Evolutionary conservation across 208 protist species (phyloP).

Genomic region (Crithidia brevicula): DNA sequence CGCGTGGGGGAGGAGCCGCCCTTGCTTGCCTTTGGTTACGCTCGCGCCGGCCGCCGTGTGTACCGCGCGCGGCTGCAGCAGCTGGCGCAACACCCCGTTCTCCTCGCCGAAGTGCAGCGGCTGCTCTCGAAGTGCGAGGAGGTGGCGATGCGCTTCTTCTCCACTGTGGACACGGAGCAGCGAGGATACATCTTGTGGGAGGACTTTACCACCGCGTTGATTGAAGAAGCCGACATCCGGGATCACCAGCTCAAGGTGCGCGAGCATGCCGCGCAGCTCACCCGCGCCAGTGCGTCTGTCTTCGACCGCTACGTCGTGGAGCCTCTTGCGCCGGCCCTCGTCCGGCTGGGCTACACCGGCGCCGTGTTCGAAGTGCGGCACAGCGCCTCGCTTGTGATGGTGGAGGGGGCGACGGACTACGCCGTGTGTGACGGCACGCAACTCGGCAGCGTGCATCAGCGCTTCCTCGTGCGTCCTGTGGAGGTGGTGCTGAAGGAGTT

Average conservation of each 20-base stretch:
- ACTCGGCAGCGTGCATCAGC: conserved; percentile 53
- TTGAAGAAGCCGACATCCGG: conserved; percentile 71
- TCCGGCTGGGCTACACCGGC: conserved; percentile 63
- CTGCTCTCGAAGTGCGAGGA: conserved; percentile 49
- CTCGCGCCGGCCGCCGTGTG: conserved; percentile 18
- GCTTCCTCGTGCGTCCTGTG: conserved; percentile 59
- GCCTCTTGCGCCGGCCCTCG: conserved; percentile 53
- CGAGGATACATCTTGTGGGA: conserved; percentile 68
- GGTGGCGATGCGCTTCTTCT: conserved; percentile 59
- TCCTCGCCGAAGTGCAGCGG: conserved; percentile 32
- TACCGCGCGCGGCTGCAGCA: conserved; percentile 43
- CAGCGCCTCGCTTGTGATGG: conserved; percentile 58
- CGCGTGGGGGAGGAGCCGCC: conserved; percentile 6
- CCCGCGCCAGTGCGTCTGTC: conserved; percentile 54
- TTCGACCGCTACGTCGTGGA: conserved; percentile 80
- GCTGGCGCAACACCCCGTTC: conserved; percentile 28
- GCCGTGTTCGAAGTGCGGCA: conserved; percentile 52
- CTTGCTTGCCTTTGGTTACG: conserved; percentile 23
- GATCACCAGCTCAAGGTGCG: conserved; percentile 56
- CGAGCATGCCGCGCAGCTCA: conserved; percentile 48
- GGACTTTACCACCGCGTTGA: conserved; percentile 67
- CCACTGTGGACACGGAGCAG: conserved; percentile 63
- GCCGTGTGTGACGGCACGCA: conserved; percentile 72
- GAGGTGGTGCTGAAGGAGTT: conserved; percentile 45
- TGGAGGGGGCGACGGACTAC: conserved; percentile 69